phyloP scores from a whole-genome alignment of 2,329 filamentous ascomycete species.

The Phialophora expanda region DNA sequence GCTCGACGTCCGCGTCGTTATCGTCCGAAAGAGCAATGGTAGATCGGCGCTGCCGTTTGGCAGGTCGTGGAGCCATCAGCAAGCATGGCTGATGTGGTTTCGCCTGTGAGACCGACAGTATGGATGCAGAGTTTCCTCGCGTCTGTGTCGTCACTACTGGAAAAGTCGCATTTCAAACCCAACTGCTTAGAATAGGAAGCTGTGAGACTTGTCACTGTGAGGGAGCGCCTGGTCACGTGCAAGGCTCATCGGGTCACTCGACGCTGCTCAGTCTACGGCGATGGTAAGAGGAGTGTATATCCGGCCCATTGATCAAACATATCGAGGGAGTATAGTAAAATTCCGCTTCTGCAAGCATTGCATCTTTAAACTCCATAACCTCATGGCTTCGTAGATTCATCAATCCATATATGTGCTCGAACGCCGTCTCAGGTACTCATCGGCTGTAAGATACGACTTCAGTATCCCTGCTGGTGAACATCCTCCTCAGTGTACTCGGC shows the following conservation, averaged over 20 bases:
- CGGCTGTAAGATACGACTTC: slow-evolving; percentile 23
- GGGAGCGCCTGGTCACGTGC: background rate
- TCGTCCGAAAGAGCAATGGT: slow-evolving; percentile 38
- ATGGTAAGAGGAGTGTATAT: background rate
- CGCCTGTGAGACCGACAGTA: background rate
- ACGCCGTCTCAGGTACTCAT: slow-evolving; percentile 5
- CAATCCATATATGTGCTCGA: background rate
- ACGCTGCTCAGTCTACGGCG: background rate
- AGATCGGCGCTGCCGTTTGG: slow-evolving; percentile 40
- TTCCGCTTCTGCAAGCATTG: slow-evolving; percentile 13
- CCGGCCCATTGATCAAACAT: background rate
- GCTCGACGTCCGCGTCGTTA: slow-evolving; percentile 26
- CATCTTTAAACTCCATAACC: slow-evolving; percentile 7
- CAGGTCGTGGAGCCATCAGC: slow-evolving; percentile 39
- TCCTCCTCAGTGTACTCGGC: slow-evolving; percentile 43
- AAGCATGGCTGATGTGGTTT: slow-evolving; percentile 26
- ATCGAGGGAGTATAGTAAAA: background rate
- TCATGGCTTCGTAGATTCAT: slow-evolving; percentile 19
- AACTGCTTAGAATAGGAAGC: background rate
- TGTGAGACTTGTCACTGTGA: background rate
- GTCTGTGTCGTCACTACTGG: background rate
- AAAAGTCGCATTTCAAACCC: background rate
- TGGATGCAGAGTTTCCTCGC: background rate
- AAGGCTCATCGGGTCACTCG: background rate
- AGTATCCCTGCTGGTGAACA: slow-evolving; percentile 35